Evolutionary conservation across 345 rosid genomes (phyloP), one percentile per base, ranked within the genome.

Genomic region (Gossypium stocksii): DNA sequence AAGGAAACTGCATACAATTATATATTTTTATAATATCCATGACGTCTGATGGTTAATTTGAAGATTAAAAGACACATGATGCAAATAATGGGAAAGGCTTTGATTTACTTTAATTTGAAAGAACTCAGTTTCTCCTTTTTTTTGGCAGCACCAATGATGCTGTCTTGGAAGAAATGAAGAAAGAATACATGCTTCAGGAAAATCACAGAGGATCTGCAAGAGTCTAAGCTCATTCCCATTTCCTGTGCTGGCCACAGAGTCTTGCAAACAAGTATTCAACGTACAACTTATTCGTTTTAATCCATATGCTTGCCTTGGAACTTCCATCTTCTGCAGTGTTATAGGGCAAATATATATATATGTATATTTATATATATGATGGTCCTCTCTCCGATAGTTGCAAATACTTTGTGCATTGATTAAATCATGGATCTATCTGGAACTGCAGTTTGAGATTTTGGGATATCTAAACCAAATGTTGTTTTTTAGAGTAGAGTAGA

Each of bases 141-240:
- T 80, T 70, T 66, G 78, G 80, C 90, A 95, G 98, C 86, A 92
- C 99, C 23, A 92, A 91, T 78, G 98, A 91, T 68, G 77, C 79
- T 6, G 88, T 95, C 66, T 79, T 95, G 86, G 99, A 92, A 80
- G 89, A 92, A 72, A 91, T 94, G 98, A 94, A 94, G 86, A 89
- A 52, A 81, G 91, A 83, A 60, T 94, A 94, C 82, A 81, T 77
- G 87, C 86, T 85, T 63, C 90, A 89, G 77, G 86, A 92, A 85
- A 91, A 86, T 78, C 81, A 79, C 17, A 85, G 87, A 79, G 61
- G 79, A 53, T 73, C 89, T 22, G 70, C 75, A 41, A 79, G 66
- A 73, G 51, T 75, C 58, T 82, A 73, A 78, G 69, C 67, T 13
- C 57, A 9, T 14, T n/a, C 13, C 45, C 43, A 2, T 9, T 29